Evolutionary conservation across 768 basidiomycete genomes (phyloP).

Genomic region (Kwoniella sp.): DNA sequence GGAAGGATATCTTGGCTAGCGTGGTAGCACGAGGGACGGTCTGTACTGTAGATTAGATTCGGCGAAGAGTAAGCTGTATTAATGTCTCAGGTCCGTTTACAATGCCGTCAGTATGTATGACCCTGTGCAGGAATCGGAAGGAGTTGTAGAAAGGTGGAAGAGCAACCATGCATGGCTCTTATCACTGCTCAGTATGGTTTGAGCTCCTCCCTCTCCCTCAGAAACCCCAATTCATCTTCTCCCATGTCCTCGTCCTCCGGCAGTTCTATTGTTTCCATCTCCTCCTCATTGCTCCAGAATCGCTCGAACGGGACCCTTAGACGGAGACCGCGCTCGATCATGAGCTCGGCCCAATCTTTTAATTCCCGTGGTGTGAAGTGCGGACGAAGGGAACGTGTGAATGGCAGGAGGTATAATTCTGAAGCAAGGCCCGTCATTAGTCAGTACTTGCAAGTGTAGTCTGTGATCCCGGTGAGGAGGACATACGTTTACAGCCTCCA

Average conservation of each 20-base stretch:
- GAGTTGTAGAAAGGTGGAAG: no score
- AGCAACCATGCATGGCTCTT: no score
- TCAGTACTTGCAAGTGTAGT: no score
- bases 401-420: conserved; percentile 58
- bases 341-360: conserved; percentile 54
- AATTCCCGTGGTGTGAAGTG: conserved; percentile 55
- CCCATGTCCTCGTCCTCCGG: conserved; percentile 42
- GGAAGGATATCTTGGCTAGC: no score
- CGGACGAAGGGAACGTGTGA: conserved; percentile 49
- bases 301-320: conserved; percentile 51
- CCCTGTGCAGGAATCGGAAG: no score
- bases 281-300: conserved; percentile 30
- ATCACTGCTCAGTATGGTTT: conserved; percentile 56
- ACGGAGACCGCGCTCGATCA: conserved; percentile 56
- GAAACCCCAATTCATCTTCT: conserved; percentile 49
- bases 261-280: conserved; percentile 29
- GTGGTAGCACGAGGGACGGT: no score
- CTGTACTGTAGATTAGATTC: no score
- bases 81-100: no score
- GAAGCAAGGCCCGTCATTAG: background rate
- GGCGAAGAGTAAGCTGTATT: no score
- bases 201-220: conserved; percentile 45
- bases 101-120: no score
- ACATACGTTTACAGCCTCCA: conserved; percentile 56
- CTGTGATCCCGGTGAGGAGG: no score